Percentiles rank a stretch among this genome's conserved stretches.
These are phyloP conservation scores for Solanum bulbocastanum DNA, from an alignment of 257 asterid species.

Conservation along the genomic window DNA sequence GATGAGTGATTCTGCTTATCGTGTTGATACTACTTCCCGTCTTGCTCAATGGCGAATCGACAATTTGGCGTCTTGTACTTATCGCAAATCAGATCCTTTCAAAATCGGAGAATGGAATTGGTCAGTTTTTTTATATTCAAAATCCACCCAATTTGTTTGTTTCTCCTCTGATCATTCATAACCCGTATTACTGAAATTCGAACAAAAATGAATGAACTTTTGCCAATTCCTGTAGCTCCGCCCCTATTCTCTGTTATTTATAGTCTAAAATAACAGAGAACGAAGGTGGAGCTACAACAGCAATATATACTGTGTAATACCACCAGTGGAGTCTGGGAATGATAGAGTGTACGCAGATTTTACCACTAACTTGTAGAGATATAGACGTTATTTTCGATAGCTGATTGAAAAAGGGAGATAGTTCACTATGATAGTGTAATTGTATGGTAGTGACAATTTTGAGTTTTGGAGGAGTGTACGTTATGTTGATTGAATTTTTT, in stretches of 20 bases:
- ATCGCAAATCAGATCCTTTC: constrained; percentile 78
- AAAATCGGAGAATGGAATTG: constrained; percentile 77
- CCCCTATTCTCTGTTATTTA: background rate
- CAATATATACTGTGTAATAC: too few species aligned
- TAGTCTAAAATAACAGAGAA: too few species aligned
- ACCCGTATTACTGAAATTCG: too few species aligned
- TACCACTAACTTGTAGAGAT: too few species aligned
- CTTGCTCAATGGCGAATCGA: constrained; percentile 95
- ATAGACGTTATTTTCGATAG: too few species aligned
- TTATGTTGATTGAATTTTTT: background rate
- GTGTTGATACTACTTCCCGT: constrained; percentile 86
- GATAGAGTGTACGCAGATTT: too few species aligned
- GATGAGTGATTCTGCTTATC: constrained; percentile 88
- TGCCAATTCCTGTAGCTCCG: background rate
- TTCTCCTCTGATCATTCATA: too few species aligned
- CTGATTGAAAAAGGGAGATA: background rate
- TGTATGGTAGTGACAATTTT: background rate
- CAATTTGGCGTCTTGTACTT: constrained; percentile 45
- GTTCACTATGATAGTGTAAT: background rate
- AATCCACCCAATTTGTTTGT: background rate
- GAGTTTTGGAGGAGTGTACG: background rate
- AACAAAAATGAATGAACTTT: background rate
- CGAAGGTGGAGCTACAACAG: too few species aligned
- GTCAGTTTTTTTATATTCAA: constrained; percentile 12
- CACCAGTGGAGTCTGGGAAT: too few species aligned